Conservation (phyloP, 805 yeast species). For the Kazachstania viticola region DNA sequence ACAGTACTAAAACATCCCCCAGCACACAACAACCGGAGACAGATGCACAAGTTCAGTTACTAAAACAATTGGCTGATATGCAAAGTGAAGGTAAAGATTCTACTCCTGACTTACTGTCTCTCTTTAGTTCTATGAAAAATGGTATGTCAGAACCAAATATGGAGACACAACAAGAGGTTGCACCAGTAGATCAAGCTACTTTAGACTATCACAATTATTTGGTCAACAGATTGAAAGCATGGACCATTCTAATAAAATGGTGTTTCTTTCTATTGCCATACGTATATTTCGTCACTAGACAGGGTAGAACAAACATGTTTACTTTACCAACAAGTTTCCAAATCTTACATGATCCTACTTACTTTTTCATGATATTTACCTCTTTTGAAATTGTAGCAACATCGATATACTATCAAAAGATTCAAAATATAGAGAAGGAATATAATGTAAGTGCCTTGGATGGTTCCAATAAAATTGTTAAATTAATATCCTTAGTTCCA, state of each 20-base stretch:
- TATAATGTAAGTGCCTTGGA: constrained; percentile 19
- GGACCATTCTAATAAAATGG: constrained; percentile 25
- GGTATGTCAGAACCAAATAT: constrained; percentile 3
- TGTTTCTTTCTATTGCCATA: constrained; percentile 20
- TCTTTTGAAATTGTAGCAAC: constrained; percentile 25
- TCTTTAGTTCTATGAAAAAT: constrained; percentile 13
- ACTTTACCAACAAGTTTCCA: constrained; percentile 2
- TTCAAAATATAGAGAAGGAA: constrained; percentile 17
- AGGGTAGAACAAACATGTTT: constrained; percentile 3
- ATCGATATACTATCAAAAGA: constrained; percentile 22
- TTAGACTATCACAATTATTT: constrained; percentile 19
- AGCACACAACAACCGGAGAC: neutral
- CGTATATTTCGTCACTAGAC: constrained; percentile 17
- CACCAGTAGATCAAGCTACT: constrained; percentile 17
- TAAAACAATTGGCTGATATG: constrained; percentile 20
- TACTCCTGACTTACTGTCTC: constrained; percentile 18
- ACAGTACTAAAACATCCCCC: neutral
- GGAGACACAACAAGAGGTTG: neutral
- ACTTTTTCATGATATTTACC: constrained; percentile 25
- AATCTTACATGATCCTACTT: constrained; percentile 14
- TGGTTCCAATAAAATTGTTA: constrained; percentile 20
- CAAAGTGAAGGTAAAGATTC: constrained; percentile 9
- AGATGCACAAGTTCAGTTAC: constrained; percentile 17
- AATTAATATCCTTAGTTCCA: constrained; percentile 24
- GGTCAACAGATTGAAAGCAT: constrained; percentile 22